Conservation (phyloP, 768 basidiomycete genomes). For the Suillus sp. region DNA sequence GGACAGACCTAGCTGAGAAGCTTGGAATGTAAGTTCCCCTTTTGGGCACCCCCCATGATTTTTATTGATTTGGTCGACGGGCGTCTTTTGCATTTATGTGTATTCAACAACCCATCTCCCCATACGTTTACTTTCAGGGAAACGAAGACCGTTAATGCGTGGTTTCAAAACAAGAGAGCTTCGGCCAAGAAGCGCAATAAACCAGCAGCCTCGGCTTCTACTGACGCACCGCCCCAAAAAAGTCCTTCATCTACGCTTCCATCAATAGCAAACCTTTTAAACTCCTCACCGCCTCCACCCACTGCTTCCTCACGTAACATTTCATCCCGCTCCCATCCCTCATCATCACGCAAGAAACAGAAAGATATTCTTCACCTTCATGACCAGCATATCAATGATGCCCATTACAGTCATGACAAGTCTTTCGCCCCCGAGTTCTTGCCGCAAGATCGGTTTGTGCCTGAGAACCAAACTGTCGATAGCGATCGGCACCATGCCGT, state of each 20-base stretch:
- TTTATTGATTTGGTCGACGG: conserved; percentile 23
- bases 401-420: conserved; percentile 21
- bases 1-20: conserved; percentile 66
- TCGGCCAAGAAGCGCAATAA: conserved; percentile 74
- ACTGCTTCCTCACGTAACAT: conserved; percentile 20
- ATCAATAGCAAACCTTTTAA: conserved; percentile 44
- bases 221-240: conserved; percentile 25
- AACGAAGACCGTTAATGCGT: conserved; percentile 82
- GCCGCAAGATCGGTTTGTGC: conserved; percentile 34
- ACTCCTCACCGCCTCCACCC: conserved; percentile 34
- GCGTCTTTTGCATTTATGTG: conserved; percentile 12
- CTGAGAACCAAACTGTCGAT: conserved; percentile 35
- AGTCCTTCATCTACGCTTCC: conserved; percentile 32
- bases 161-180: conserved; percentile 87
- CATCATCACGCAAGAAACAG: conserved; percentile 32
- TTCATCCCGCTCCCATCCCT: conserved; percentile 28
- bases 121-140: conserved; percentile 50
- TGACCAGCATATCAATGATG: conserved; percentile 34
- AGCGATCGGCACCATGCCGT: conserved; percentile 25
- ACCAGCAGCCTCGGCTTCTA: conserved; percentile 39
- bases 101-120: conserved; percentile 14
- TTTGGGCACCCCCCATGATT: conserved; percentile 26
- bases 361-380: conserved; percentile 12
- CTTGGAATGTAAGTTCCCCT: conserved; percentile 68
- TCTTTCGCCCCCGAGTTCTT: conserved; percentile 35